Percentiles rank a stretch among this genome's conserved stretches.
phyloP scores from a whole-genome alignment of 441 rosid species.

The Erodium trifolium region DNA sequence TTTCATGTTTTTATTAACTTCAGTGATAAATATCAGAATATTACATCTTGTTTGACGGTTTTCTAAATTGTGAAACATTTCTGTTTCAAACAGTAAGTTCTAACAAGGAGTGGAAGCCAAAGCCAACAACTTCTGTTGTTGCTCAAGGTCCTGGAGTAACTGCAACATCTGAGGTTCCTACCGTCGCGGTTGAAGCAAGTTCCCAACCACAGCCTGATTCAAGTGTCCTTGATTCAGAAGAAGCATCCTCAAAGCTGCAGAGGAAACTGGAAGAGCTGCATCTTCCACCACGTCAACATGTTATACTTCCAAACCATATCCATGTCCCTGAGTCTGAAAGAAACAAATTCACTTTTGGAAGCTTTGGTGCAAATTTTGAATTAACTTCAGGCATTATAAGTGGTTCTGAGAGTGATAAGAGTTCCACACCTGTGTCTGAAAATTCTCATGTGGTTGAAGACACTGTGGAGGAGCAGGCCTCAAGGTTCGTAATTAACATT shows the following conservation, averaged over 20 bases:
- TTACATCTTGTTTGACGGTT: slow-evolving; percentile 7
- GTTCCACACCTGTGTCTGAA: slow-evolving; percentile 56
- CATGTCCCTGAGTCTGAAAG: slow-evolving; percentile 92
- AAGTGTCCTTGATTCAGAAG: slow-evolving; percentile 42
- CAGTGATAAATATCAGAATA: neutral
- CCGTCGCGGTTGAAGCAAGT: slow-evolving; percentile 37
- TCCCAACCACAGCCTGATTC: slow-evolving; percentile 30
- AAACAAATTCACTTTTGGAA: slow-evolving; percentile 85
- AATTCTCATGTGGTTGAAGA: slow-evolving; percentile 54
- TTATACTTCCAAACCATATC: slow-evolving; percentile 83
- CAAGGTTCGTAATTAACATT: slow-evolving; percentile 39
- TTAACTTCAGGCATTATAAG: slow-evolving; percentile 30
- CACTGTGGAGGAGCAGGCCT: slow-evolving; percentile 41
- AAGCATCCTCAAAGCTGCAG: slow-evolving; percentile 47
- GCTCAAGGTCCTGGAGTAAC: slow-evolving; percentile 44
- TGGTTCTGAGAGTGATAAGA: slow-evolving; percentile 53
- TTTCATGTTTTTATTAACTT: neutral
- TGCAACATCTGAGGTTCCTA: slow-evolving; percentile 41
- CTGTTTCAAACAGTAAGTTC: slow-evolving; percentile 42
- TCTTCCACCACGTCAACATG: slow-evolving; percentile 70
- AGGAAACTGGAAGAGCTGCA: slow-evolving; percentile 64
- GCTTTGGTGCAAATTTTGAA: slow-evolving; percentile 78
- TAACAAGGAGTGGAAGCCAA: slow-evolving; percentile 90
- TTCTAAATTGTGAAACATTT: slow-evolving; percentile 18
- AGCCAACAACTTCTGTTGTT: slow-evolving; percentile 46